Conservation (phyloP, 169 alveolate genomes). For the Plasmodium relictum region DNA sequence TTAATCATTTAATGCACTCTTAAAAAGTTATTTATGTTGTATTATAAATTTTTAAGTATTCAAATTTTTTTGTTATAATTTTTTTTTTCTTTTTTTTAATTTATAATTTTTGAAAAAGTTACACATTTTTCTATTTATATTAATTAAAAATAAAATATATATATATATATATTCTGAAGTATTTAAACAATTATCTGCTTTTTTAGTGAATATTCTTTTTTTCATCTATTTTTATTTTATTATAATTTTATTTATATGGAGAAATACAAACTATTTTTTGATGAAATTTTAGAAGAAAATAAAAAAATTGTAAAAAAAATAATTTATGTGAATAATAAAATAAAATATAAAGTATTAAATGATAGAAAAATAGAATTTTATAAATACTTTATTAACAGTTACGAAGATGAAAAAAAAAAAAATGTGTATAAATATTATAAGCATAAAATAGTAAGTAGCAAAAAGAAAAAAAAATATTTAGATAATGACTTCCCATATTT, state of each 20-base stretch:
- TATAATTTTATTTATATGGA: slow-evolving; percentile 14
- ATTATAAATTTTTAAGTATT: not conserved
- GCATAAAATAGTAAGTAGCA: slow-evolving; percentile 23
- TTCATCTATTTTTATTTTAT: no score
- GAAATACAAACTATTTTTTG: slow-evolving; percentile 18
- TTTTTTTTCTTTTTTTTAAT: no score
- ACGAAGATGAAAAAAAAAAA: slow-evolving; percentile 24
- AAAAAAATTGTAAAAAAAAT: slow-evolving; percentile 27
- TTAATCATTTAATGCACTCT: not conserved
- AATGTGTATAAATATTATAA: slow-evolving; percentile 57
- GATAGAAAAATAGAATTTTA: not conserved
- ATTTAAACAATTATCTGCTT: no score
- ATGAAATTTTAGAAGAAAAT: slow-evolving; percentile 33
- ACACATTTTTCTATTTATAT: no score
- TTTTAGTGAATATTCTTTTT: no score
- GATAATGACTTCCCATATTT: slow-evolving; percentile 28
- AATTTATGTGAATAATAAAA: slow-evolving; percentile 32
- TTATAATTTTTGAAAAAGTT: no score
- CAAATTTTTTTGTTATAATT: not conserved
- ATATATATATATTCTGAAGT: no score
- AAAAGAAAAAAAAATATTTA: slow-evolving; percentile 35
- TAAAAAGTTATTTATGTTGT: no score
- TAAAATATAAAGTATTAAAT: slow-evolving; percentile 10
- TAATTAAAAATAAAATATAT: no score
- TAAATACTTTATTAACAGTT: slow-evolving; percentile 49